A percentile compares a stretch with the other conserved stretches of the same genome.
Evolutionary conservation across 2,329 filamentous ascomycete species (phyloP).

Genomic region (Aspergillus sp.): DNA sequence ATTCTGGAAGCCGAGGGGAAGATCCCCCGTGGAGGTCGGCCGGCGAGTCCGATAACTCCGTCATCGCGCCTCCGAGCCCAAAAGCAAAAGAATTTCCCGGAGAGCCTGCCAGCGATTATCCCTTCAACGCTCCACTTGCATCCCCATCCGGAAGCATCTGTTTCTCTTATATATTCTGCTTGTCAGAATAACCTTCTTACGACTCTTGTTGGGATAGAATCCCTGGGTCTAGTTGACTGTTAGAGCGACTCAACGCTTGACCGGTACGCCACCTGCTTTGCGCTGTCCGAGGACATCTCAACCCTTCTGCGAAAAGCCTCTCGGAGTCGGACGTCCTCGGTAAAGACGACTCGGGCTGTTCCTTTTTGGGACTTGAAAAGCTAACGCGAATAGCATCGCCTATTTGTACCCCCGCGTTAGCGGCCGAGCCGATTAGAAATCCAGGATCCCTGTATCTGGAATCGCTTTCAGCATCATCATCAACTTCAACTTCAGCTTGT

Average conservation of each 20-base stretch:
- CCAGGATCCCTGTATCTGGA: conserved; percentile 2
- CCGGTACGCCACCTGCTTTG: conserved; percentile 17
- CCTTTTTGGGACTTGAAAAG: background rate
- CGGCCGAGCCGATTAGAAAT: conserved; percentile 1
- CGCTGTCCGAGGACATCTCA: conserved; percentile 6
- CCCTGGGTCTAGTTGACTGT: background rate
- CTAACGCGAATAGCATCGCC: conserved; percentile 1
- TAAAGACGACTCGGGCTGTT: background rate
- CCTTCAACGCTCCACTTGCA: conserved; percentile 9
- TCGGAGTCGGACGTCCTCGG: background rate
- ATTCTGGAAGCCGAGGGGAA: conserved; percentile 6
- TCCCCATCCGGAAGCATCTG: conserved; percentile 7
- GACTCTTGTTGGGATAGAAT: background rate
- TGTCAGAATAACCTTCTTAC: background rate
- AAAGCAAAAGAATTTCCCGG: conserved; percentile 42
- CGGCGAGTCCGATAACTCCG: conserved; percentile 40
- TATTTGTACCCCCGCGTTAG: background rate
- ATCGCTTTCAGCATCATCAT: background rate
- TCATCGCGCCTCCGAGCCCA: conserved; percentile 30
- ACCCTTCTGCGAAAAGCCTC: conserved; percentile 2
- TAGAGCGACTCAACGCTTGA: background rate
- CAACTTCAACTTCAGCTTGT: background rate
- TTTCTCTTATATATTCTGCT: background rate
- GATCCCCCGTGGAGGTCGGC: conserved; percentile 26
- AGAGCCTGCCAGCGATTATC: conserved; percentile 5